Conservation (phyloP, 345 rosid species). For the Orychophragmus violaceus region DNA sequence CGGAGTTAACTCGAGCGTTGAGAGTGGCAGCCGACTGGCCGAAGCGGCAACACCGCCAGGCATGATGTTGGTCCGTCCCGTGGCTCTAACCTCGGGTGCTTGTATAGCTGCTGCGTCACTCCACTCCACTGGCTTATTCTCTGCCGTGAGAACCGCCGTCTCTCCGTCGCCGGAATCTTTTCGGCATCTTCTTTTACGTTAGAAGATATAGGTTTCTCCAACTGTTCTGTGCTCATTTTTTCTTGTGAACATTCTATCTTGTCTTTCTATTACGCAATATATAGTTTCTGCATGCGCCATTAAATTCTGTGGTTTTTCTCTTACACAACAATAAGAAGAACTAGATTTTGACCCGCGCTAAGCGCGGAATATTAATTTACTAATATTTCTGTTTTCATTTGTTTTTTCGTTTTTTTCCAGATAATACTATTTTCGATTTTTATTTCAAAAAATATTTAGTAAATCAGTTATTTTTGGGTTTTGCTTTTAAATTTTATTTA, state of each 20-base stretch:
- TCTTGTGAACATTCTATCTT: background rate
- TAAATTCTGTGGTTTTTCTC: constrained; percentile 1
- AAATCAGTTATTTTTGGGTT: too few species aligned
- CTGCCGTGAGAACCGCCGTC: constrained; percentile 62
- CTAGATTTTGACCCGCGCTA: too few species aligned
- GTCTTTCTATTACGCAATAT: background rate
- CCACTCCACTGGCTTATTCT: constrained; percentile 71
- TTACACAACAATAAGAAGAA: background rate
- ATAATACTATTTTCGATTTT: too few species aligned
- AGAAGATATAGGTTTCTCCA: constrained; percentile 23
- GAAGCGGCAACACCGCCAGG: constrained; percentile 71
- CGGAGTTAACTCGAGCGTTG: constrained; percentile 44
- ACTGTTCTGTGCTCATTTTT: constrained; percentile 42
- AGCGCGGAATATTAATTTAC: too few species aligned
- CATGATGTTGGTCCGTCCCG: constrained; percentile 51
- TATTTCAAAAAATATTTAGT: too few species aligned
- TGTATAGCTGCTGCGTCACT: constrained; percentile 89
- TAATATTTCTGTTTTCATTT: too few species aligned
- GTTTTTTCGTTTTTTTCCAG: too few species aligned
- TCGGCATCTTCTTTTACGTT: constrained; percentile 38
- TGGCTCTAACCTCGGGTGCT: constrained; percentile 84
- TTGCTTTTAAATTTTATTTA: too few species aligned
- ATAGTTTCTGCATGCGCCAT: constrained; percentile 14
- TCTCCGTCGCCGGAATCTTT: constrained; percentile 37
- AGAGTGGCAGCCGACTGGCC: constrained; percentile 82